Conservation (phyloP, 768 basidiomycete genomes). For the Sistotremastrum niveocremeum region DNA sequence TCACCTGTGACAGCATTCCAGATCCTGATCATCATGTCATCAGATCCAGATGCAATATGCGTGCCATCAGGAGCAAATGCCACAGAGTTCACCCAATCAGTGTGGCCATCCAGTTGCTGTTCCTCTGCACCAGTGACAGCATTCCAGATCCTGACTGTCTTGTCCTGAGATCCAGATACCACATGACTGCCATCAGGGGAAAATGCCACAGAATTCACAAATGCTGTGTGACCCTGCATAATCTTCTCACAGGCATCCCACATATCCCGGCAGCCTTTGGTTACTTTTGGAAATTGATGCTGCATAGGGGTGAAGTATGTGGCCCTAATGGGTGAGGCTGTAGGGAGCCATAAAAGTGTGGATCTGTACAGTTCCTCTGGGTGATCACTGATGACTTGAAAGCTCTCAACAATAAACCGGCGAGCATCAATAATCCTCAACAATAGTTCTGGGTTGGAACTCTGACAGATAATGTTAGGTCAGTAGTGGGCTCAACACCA, state of each 20-base stretch:
- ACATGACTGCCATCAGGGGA: constrained; percentile 3
- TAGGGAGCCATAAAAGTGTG: not conserved
- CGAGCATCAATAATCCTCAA: no score
- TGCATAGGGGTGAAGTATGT: not conserved
- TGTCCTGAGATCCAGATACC: constrained; percentile 3
- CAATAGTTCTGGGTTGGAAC: no score
- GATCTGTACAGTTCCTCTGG: no score
- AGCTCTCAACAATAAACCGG: no score
- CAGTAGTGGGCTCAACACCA: no score
- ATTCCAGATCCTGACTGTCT: not conserved
- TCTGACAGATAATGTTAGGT: no score
- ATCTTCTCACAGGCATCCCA: not conserved
- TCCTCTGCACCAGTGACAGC: not conserved
- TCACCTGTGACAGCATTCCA: not conserved
- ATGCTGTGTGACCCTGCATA: not conserved
- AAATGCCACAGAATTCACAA: not conserved
- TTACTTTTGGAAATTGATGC: not conserved
- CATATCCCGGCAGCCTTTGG: not conserved
- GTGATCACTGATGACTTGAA: no score
- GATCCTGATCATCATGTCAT: not conserved
- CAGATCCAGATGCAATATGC: constrained; percentile 1
- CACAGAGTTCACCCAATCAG: not conserved
- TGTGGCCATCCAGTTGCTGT: not conserved
- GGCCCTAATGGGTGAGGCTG: not conserved
- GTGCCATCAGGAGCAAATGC: constrained; percentile 2